Evolutionary conservation across 768 basidiomycete genomes (phyloP), one percentile per base, ranked within the genome.

Genomic region (Leccinum boreale): DNA sequence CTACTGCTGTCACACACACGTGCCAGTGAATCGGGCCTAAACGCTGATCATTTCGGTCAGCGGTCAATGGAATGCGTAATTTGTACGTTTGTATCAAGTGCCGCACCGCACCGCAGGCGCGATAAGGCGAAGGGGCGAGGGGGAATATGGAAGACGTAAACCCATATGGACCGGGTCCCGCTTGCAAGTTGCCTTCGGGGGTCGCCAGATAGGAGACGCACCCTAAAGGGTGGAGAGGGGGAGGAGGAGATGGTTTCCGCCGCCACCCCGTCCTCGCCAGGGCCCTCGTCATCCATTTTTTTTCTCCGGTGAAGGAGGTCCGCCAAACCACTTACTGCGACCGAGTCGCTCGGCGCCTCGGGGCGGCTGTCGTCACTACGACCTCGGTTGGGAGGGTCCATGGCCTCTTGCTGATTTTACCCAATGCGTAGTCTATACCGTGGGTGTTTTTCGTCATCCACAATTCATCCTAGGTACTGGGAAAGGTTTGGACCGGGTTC

Each of bases 381-480:
- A 10, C 19, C 42, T 44, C 42, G 42, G 42, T 42, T 50, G 19
- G 52, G 26, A 17, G 26, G 31, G 49, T n/a, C 56, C 53, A 46
- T 19, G 39, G 42, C 33, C 44, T 42, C 29, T 24, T 15, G 46
- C 44, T 35, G 31, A 56, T 42, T 36, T 53, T 48, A 35, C 59
- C 19, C 42, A 44, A 54, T 53, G 59, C 59, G 47, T 64, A 57
- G 35, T 49, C 24, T 36, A 55, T 45, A 36, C 15, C 19, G 21
- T 6, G 31, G 28, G 45, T 35, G 21, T 21, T 14, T 26, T 58
- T 28, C 17, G 46, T 48, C 17, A 8, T 24, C 24, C 24, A 17
- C 47, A 9, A 8, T 48, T 48, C 47, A 17, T 48, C 47, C 51
- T 33, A 48, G 59, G 26, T 11, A 44, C 42, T 44, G 36, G 57